Evolutionary conservation across 805 yeast species (phyloP).

Genomic region (Wilhelminamyces savonicus): DNA sequence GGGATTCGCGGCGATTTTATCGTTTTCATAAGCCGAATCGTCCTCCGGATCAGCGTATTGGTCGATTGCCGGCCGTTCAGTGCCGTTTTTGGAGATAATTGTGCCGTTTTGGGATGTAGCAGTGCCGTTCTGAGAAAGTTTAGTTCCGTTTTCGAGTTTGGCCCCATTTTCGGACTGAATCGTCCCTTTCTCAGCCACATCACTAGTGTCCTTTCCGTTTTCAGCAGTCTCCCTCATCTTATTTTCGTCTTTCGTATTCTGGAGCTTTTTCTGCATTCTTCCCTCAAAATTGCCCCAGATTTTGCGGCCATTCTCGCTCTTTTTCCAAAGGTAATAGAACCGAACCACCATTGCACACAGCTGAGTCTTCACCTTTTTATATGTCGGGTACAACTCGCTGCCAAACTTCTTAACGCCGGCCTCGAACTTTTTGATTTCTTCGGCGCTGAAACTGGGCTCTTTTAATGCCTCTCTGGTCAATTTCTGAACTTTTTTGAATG

Average conservation of each 20-base stretch:
- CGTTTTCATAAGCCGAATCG: constrained; percentile 63
- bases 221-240: constrained; percentile 9
- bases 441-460: constrained; percentile 70
- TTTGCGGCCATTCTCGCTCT: constrained; percentile 63
- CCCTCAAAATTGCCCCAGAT: constrained; percentile 85
- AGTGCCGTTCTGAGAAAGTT: no score
- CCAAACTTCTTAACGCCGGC: constrained; percentile 68
- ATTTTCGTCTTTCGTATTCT: constrained; percentile 19
- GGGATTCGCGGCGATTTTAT: constrained; percentile 35
- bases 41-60: constrained; percentile 60
- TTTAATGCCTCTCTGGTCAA: constrained; percentile 54
- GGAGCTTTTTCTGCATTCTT: constrained; percentile 53
- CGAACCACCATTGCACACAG: constrained; percentile 75
- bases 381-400: constrained; percentile 72
- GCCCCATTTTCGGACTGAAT: no score
- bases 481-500: constrained; percentile 39
- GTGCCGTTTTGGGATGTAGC: no score
- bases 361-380: constrained; percentile 65
- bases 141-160: no score
- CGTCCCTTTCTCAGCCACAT: no score
- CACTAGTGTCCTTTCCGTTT: constrained; percentile 6
- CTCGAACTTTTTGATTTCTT: constrained; percentile 67
- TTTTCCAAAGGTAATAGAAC: constrained; percentile 88
- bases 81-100: no score
- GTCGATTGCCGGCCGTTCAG: constrained; percentile 30